Evolutionary conservation across 805 yeast genomes (phyloP), one percentile per base, ranked within the genome.

Genomic region (Metschnikowia bowlesiae): DNA sequence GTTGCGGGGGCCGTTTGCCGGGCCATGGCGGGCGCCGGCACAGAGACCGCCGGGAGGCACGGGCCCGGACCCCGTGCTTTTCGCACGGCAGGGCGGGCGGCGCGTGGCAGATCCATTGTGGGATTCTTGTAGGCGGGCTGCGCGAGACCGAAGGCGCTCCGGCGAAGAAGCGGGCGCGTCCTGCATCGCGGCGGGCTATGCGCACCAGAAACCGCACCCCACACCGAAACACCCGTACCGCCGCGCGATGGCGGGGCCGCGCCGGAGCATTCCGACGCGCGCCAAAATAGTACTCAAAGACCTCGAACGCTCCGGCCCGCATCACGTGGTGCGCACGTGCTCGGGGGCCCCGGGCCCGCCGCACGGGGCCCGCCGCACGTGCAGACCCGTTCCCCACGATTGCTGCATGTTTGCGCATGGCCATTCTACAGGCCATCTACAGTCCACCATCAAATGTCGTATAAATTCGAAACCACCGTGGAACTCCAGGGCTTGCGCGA

Each of bases 401-500:
- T 22, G 22, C 22, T 22, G 22, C 22, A 22, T 22, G 18, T 16
- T 16, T 16, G 22, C 22, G 22, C 22, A 22, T 22, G 22, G 22
- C 18, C 18, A 16, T 16, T 16, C 18, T 16, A 16, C 18, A 16
- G 18, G 18, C 18, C 18, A 16, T 16, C 18, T 16, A 16, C 18
- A 16, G 18, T 2, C 18, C 14, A 14, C 22, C 33, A 53, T 16
- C 22, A 22, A 37, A 57, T 57, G 61, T 41, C 54, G 6, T 50
- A 44, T 48, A 51, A 41, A 14, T 57, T 60, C 40, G 53, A 55
- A 34, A 49, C 56, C 29, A 61, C 68, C 7, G 56, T 55, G n/a
- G 66, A 66, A 38, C 61, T 66, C 8, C 55, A 50, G 10, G 55
- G 58, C 18, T 53, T 68, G 36, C 48, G 46, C 11, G 55, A 60